Percentiles rank a stretch among this genome's conserved stretches.
Evolutionary conservation across 2,329 filamentous ascomycete species (phyloP).

Genomic region (Venturia nashicola): DNA sequence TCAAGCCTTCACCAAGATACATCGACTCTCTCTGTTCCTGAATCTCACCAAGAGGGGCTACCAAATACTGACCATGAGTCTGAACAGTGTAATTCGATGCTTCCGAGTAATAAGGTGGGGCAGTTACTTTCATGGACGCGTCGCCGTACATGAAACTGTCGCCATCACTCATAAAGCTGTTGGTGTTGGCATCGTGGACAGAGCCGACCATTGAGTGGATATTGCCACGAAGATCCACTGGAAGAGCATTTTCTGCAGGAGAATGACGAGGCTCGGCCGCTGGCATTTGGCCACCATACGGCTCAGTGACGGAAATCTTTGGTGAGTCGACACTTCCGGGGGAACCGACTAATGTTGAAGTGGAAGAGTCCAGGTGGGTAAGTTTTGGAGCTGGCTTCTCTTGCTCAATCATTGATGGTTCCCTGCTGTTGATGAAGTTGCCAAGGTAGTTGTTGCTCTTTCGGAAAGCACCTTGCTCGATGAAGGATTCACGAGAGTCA

Average conservation of each 20-base stretch:
- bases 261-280: background rate
- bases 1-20: slow-evolving; percentile 15
- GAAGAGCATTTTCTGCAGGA: background rate
- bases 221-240: slow-evolving; percentile 1
- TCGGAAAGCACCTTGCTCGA: slow-evolving; percentile 19
- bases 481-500: slow-evolving; percentile 15
- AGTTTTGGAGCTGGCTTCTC: slow-evolving; percentile 10
- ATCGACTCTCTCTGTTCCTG: slow-evolving; percentile 16
- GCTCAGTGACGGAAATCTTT: slow-evolving; percentile 1
- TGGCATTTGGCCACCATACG: background rate
- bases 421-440: slow-evolving; percentile 25
- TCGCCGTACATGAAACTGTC: slow-evolving; percentile 46
- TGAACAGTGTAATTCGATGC: background rate
- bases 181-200: slow-evolving; percentile 18
- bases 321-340: background rate
- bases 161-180: slow-evolving; percentile 35
- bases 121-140: slow-evolving; percentile 38
- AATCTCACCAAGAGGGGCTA: slow-evolving; percentile 17
- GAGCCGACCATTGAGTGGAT: slow-evolving; percentile 25
- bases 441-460: slow-evolving; percentile 28
- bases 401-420: slow-evolving; percentile 15
- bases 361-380: slow-evolving; percentile 13
- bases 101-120: slow-evolving; percentile 19
- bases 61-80: slow-evolving; percentile 14
- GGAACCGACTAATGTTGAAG: slow-evolving; percentile 12